These are phyloP conservation scores for Rubia peregrina DNA, from an alignment of 305 asterid species.

Conservation along the genomic window DNA sequence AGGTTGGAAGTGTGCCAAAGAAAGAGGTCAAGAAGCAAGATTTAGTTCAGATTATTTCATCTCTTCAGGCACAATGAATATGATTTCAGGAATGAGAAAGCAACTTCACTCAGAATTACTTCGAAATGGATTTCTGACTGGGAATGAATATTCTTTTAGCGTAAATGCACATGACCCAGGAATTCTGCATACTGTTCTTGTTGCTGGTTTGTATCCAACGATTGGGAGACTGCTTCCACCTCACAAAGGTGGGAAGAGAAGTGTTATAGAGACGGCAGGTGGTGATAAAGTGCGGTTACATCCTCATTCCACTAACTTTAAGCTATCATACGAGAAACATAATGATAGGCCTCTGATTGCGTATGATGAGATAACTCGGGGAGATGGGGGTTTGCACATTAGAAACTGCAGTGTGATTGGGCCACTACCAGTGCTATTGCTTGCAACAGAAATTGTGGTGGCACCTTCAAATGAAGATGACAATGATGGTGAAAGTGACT, in stretches of 20 bases:
- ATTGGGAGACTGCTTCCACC: conserved; percentile 66
- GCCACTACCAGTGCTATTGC: conserved; percentile 60
- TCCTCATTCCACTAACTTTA: conserved; percentile 53
- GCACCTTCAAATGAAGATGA: conserved; percentile 49
- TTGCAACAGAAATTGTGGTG: conserved; percentile 79
- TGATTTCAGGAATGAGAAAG: conserved; percentile 69
- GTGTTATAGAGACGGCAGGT: conserved; percentile 53
- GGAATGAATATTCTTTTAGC: conserved; percentile 50
- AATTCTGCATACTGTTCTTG: conserved; percentile 65
- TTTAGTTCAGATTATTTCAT: conserved; percentile 70
- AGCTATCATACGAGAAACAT: conserved; percentile 30
- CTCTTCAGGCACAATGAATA: conserved; percentile 58
- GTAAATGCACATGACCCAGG: conserved; percentile 73
- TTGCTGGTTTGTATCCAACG: conserved; percentile 87
- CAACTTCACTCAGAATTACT: conserved; percentile 56
- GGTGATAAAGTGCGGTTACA: conserved; percentile 81
- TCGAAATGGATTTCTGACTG: conserved; percentile 58
- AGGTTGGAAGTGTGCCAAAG: conserved; percentile 68
- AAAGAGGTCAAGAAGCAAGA: conserved; percentile 46
- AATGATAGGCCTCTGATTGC: conserved; percentile 38
- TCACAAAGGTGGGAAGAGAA: conserved; percentile 33
- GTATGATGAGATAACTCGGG: conserved; percentile 86
- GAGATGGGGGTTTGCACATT: conserved; percentile 73
- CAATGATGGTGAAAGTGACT: conserved; percentile 36
- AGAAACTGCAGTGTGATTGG: conserved; percentile 64